A percentile compares a stretch with the other conserved stretches of the same genome.
These are phyloP conservation scores for Fusarium guadeloupense DNA, from an alignment of 2,329 filamentous ascomycete genomes.

Conservation along the genomic window DNA sequence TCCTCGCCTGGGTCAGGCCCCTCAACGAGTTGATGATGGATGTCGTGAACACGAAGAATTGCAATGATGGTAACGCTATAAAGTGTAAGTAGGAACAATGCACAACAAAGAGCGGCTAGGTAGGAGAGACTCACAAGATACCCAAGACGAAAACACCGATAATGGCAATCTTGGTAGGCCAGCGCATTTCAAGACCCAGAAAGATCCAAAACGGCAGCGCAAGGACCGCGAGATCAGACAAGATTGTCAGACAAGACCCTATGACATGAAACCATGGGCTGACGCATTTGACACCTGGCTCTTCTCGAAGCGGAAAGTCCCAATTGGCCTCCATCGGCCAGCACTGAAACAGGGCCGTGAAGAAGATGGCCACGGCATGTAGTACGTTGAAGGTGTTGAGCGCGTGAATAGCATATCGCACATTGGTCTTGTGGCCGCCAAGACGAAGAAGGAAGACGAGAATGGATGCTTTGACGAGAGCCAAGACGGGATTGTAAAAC, in stretches of 20 bases:
- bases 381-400: constrained; percentile 41
- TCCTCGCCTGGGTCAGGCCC: constrained; percentile 34
- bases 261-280: constrained; percentile 47
- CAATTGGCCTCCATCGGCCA: constrained; percentile 49
- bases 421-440: constrained; percentile 48
- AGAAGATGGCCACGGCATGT: constrained; percentile 49
- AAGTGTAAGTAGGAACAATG: neutral
- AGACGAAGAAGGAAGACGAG: constrained; percentile 57
- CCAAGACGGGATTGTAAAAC: constrained; percentile 57
- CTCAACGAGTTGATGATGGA: constrained; percentile 39
- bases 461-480: constrained; percentile 56
- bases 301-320: constrained; percentile 35
- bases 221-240: constrained; percentile 53
- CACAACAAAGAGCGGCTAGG: neutral
- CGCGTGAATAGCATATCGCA: constrained; percentile 22
- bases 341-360: constrained; percentile 53
- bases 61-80: constrained; percentile 47
- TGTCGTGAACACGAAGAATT: constrained; percentile 46
- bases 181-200: constrained; percentile 50
- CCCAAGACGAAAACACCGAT: constrained; percentile 53
- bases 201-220: constrained; percentile 54
- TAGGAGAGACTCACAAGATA: constrained; percentile 42
- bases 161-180: constrained; percentile 50
- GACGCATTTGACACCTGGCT: constrained; percentile 47
- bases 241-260: constrained; percentile 50